phyloP scores from a whole-genome alignment of 331 rosid species.

The Malus hybrid region DNA sequence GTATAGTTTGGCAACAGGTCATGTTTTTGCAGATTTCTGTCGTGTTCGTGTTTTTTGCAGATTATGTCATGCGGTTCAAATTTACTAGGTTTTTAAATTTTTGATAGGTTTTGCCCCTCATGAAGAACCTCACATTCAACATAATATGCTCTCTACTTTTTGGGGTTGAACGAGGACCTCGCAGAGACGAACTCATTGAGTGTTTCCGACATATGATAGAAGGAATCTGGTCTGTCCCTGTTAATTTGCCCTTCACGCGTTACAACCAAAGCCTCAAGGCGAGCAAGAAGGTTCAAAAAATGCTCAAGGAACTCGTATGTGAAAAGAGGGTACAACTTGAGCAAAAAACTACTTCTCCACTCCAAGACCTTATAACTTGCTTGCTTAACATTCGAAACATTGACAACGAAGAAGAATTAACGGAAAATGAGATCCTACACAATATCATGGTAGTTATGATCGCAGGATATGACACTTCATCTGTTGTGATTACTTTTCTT shows the following conservation, averaged over 20 bases:
- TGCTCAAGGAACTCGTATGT: constrained; percentile 30
- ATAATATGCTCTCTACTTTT: constrained; percentile 53
- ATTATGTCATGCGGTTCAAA: no score
- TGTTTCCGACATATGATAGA: constrained; percentile 31
- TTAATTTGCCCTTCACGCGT: constrained; percentile 58
- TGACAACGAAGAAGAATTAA: constrained; percentile 27
- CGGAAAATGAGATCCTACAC: constrained; percentile 51
- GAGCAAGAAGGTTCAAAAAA: constrained; percentile 38
- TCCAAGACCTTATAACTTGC: constrained; percentile 52
- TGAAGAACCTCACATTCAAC: constrained; percentile 68
- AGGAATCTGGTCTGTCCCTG: constrained; percentile 54
- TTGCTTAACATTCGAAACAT: constrained; percentile 34
- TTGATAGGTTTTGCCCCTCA: constrained; percentile 54
- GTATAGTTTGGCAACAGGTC: no score
- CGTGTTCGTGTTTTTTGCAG: no score
- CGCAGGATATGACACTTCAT: constrained; percentile 66
- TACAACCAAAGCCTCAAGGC: constrained; percentile 47
- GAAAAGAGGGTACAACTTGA: constrained; percentile 39
- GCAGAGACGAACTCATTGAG: constrained; percentile 30
- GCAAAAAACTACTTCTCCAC: constrained; percentile 22
- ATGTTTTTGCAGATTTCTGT: no score
- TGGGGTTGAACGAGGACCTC: constrained; percentile 49
- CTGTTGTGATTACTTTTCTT: constrained; percentile 52
- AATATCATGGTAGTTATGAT: constrained; percentile 45
- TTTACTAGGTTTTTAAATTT: not conserved